Evolutionary conservation across 768 basidiomycete species (phyloP).

Genomic region (Tulasnella sp.): DNA sequence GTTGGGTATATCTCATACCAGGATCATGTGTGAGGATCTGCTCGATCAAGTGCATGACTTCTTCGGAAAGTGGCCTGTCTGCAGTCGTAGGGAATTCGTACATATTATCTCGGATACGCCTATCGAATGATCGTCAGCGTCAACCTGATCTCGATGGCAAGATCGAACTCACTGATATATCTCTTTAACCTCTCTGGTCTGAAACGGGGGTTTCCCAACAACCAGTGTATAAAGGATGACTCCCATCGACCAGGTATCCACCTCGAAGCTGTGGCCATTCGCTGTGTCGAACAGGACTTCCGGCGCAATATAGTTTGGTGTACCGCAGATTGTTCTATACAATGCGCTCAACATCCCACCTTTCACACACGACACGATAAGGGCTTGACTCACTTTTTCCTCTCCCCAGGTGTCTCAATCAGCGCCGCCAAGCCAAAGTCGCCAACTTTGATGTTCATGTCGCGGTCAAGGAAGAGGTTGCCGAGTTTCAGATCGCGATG

Average conservation of each 20-base stretch:
- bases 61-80: conserved; percentile 58
- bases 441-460: conserved; percentile 94
- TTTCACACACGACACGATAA: background rate
- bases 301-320: conserved; percentile 97
- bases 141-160: background rate
- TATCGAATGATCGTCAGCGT: conserved; percentile 25
- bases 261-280: conserved; percentile 96
- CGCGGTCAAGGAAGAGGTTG: conserved; percentile 80
- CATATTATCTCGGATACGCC: conserved; percentile 85
- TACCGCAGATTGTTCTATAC: conserved; percentile 80
- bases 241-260: conserved; percentile 95
- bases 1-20: conserved; percentile 22
- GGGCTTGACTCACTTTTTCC: conserved; percentile 87
- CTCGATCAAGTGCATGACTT: conserved; percentile 67
- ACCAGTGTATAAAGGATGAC: conserved; percentile 91
- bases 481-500: conserved; percentile 96
- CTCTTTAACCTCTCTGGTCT: conserved; percentile 93
- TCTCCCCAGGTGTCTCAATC: conserved; percentile 90
- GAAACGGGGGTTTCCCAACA: conserved; percentile 94
- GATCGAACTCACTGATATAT: conserved; percentile 77
- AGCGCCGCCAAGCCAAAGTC: conserved; percentile 96
- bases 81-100: conserved; percentile 69
- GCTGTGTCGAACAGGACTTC: conserved; percentile 94
- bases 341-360: background rate
- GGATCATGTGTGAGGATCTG: conserved; percentile 82